Base-by-base conservation (phyloP, 148 eudicot genomes). In the Rhododendron vialii region DNA sequence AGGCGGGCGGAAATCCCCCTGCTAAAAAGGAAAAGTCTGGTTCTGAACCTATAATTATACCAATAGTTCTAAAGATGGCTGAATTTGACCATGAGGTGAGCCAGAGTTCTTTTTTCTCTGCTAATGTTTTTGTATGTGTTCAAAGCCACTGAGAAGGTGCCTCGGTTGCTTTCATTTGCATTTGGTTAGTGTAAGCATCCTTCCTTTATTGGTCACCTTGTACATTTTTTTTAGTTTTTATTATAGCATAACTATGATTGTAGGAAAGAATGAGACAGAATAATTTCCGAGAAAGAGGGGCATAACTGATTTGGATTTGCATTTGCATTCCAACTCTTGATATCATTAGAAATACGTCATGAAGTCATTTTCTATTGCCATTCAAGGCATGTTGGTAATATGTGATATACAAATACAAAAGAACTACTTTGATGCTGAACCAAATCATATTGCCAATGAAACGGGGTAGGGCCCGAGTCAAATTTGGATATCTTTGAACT, bases 21-120 rank as follows among this genome's bases (percentile, higher is more conserved):
- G 86, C 81, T 35, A 90, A 83, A 86, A 95, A 89, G 89, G 95
- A 93, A 81, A 94, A 93, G 87, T 92, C 88, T 87, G 96, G 94
- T 69, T 87, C 95, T 89, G 95, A 93, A 92, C 96, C 99, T 85
- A 93, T 97, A 86, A 92, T 97, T 83, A 89, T 97, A 83, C 99
- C 99, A 61, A 92, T 97, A 86, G 97, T 97, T 86, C 88, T 97
- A 86, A 94, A 93, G 90, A 97, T 97, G 99, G 94, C 98, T 80
- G 98, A 97, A 84, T 97, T 97, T 84, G 99, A 97, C 87, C 99
- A 97, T 75, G 95, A 97, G 98, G 99, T 96, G 82, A 33, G 85
- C 38, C 47, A 80, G 7, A 47, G 63, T 51, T 53, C 82, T 85
- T 74, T 77, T 86, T 63, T 71, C 41, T 73, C 67, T 28, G 51